A percentile compares a stretch with the other conserved stretches of the same genome.
These are phyloP conservation scores for Lactifluus hygrophoroides DNA, from an alignment of 768 basidiomycete genomes.

Conservation along the genomic window DNA sequence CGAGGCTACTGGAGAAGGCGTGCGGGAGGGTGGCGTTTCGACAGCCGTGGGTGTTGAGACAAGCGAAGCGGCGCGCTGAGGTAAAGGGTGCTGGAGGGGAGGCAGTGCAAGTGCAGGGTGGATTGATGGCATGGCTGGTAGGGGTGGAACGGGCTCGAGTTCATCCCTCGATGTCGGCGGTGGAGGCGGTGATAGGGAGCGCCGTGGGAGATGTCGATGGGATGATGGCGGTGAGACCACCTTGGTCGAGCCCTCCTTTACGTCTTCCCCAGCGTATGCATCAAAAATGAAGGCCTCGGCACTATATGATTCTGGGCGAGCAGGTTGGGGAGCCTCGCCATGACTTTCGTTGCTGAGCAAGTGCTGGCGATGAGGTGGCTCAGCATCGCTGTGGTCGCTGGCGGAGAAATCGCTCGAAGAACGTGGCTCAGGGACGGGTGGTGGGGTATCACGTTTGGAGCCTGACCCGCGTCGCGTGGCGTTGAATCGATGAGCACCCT, in stretches of 20 bases:
- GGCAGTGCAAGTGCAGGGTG: conserved; percentile 4
- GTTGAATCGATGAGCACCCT: conserved; percentile 78
- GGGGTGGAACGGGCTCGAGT: not conserved
- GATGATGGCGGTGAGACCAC: conserved; percentile 1
- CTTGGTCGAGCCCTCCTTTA: conserved; percentile 25
- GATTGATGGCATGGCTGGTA: not conserved
- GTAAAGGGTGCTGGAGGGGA: conserved; percentile 14
- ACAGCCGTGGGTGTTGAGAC: conserved; percentile 34
- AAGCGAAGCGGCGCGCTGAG: conserved; percentile 26
- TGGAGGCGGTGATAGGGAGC: conserved; percentile 13
- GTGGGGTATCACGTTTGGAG: conserved; percentile 3
- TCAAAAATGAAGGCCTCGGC: conserved; percentile 82
- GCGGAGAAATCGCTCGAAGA: conserved; percentile 66
- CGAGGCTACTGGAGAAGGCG: conserved; percentile 44
- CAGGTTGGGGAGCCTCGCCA: conserved; percentile 16
- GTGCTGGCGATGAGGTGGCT: conserved; percentile 31
- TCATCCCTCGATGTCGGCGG: not conserved
- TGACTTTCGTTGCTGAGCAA: conserved; percentile 42
- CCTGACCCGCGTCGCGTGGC: conserved; percentile 37
- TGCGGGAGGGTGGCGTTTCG: conserved; percentile 36
- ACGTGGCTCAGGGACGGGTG: conserved; percentile 29
- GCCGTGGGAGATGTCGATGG: conserved; percentile 7
- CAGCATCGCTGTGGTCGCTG: conserved; percentile 27
- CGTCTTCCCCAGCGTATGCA: conserved; percentile 62
- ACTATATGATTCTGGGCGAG: conserved; percentile 64